A percentile compares a stretch with the other conserved stretches of the same genome.
These are phyloP conservation scores for Tubosaeta sp. DNA, from an alignment of 768 basidiomycete genomes.

Conservation along the genomic window DNA sequence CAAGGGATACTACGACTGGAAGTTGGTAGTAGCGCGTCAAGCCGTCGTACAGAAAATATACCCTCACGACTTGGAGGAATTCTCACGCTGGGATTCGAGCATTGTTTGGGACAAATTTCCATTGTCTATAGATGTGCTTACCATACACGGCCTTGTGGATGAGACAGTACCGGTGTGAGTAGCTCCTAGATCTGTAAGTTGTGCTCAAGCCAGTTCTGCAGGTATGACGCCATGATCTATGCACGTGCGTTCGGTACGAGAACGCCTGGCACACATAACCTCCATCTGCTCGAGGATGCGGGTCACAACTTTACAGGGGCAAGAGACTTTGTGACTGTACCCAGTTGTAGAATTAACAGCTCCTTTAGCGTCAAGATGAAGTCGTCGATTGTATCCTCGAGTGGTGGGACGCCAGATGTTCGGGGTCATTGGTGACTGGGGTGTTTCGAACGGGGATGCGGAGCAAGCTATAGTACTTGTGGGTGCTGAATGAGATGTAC, in stretches of 20 bases:
- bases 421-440: slow-evolving; percentile 52
- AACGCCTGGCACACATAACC: slow-evolving; percentile 61
- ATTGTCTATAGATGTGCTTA: slow-evolving; percentile 57
- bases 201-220: slow-evolving; percentile 23
- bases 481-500: no score
- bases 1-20: slow-evolving; percentile 61
- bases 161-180: slow-evolving; percentile 65
- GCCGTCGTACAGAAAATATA: slow-evolving; percentile 47
- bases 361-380: slow-evolving; percentile 52
- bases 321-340: slow-evolving; percentile 7
- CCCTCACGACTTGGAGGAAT: slow-evolving; percentile 56
- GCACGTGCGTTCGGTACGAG: slow-evolving; percentile 54
- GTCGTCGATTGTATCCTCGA: slow-evolving; percentile 63
- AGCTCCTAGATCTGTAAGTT: background rate
- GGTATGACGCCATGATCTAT: slow-evolving; percentile 72
- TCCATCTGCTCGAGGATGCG: slow-evolving; percentile 66
- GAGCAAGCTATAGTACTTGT: slow-evolving; percentile 40
- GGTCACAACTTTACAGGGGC: slow-evolving; percentile 77
- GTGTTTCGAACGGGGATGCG: slow-evolving; percentile 57
- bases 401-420: slow-evolving; percentile 54
- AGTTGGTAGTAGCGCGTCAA: slow-evolving; percentile 63
- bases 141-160: slow-evolving; percentile 73
- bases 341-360: slow-evolving; percentile 3
- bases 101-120: slow-evolving; percentile 71
- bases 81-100: slow-evolving; percentile 62